Conservation (phyloP, 108 stramenopile genomes). For the Parietichytrium sp. region DNA sequence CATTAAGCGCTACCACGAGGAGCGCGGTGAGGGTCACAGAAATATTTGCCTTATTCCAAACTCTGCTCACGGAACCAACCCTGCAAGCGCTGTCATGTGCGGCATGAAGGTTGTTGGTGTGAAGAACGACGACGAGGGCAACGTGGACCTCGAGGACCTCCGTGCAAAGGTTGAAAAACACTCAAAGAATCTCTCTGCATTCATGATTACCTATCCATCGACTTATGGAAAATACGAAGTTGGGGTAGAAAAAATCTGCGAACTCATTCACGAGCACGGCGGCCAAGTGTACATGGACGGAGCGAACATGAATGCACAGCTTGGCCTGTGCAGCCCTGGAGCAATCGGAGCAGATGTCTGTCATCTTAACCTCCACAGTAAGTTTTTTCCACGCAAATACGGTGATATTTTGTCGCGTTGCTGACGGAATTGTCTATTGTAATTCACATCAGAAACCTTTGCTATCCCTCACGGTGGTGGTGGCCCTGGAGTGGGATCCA, state of each 20-base stretch:
- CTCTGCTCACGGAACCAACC: slow-evolving; percentile 98
- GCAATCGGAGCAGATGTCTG: slow-evolving; percentile 95
- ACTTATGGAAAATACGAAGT: slow-evolving; percentile 99
- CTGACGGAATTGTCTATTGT: no score
- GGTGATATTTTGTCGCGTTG: no score
- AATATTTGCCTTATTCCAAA: slow-evolving; percentile 97
- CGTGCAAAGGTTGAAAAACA: slow-evolving; percentile 85
- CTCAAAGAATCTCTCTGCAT: slow-evolving; percentile 81
- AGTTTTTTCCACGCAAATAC: no score
- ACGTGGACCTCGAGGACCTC: slow-evolving; percentile 87
- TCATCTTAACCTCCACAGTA: slow-evolving; percentile 99
- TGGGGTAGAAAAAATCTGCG: slow-evolving; percentile 82
- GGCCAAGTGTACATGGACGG: slow-evolving; percentile 99
- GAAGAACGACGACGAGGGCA: slow-evolving; percentile 82
- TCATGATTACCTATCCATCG: slow-evolving; percentile 98
- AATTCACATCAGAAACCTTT: slow-evolving; percentile 65
- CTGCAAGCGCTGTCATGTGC: slow-evolving; percentile 91
- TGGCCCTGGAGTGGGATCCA: slow-evolving; percentile 94
- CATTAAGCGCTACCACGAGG: slow-evolving; percentile 82
- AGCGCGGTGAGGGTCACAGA: slow-evolving; percentile 80
- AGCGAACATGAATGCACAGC: slow-evolving; percentile 99
- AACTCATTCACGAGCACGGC: slow-evolving; percentile 82
- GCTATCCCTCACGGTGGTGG: slow-evolving; percentile 99
- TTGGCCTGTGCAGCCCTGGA: slow-evolving; percentile 93
- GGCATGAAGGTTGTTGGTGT: slow-evolving; percentile 95